A percentile compares a stretch with the other conserved stretches of the same genome.
These are phyloP conservation scores for Malassezia yamatoensis DNA, from an alignment of 1,284 basidiomycete genomes.

Conservation along the genomic window DNA sequence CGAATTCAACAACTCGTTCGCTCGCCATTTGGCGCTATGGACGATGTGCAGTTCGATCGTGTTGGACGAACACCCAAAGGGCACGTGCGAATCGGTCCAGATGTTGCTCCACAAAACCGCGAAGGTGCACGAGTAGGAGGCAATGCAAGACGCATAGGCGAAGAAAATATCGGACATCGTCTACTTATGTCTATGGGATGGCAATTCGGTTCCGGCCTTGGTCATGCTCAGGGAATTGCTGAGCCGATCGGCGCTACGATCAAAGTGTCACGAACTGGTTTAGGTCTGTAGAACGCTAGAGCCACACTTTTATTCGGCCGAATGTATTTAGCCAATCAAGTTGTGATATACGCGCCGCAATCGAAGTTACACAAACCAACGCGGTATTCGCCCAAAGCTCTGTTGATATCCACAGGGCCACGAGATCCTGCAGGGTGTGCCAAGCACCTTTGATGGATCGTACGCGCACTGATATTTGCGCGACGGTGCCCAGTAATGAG, in stretches of 20 bases:
- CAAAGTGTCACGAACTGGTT: conserved; percentile 37
- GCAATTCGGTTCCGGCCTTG: conserved; percentile 39
- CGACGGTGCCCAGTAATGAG: not conserved
- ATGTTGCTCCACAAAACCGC: conserved; percentile 28
- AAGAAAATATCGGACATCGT: conserved; percentile 43
- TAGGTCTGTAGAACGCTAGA: conserved; percentile 22
- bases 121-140: conserved; percentile 43
- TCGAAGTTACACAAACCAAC: conserved; percentile 3
- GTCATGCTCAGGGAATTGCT: conserved; percentile 32
- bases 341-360: not conserved
- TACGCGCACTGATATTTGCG: not conserved
- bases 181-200: conserved; percentile 45
- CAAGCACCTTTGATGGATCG: not conserved
- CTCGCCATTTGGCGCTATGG: conserved; percentile 25
- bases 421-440: not conserved
- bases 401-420: conserved; percentile 2
- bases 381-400: not conserved
- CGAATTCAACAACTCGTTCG: conserved; percentile 28
- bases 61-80: conserved; percentile 19
- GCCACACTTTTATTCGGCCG: conserved; percentile 5
- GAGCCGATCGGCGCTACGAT: conserved; percentile 42
- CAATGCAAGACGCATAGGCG: conserved; percentile 39
- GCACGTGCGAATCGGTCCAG: conserved; percentile 18
- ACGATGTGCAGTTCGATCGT: conserved; percentile 20
- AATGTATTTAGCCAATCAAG: not conserved